Evolutionary conservation across 2,329 filamentous ascomycete species (phyloP).

Genomic region (Alternaria conjuncta): DNA sequence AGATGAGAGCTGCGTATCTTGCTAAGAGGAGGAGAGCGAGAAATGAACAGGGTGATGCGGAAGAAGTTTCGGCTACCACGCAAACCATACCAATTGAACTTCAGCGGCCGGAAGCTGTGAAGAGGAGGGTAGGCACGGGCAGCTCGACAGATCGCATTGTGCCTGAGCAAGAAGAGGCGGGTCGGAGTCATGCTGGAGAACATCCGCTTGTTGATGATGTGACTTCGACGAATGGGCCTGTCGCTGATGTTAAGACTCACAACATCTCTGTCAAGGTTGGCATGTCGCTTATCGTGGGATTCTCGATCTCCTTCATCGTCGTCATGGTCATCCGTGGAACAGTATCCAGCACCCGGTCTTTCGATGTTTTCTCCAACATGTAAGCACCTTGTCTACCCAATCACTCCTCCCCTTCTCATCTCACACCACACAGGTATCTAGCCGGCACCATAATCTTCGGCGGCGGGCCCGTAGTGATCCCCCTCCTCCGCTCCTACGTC

Average conservation of each 20-base stretch:
- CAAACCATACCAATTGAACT: slow-evolving; percentile 21
- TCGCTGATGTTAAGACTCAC: slow-evolving; percentile 39
- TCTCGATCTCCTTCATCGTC: slow-evolving; percentile 63
- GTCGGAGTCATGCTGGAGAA: slow-evolving; percentile 6
- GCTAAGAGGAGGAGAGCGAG: slow-evolving; percentile 24
- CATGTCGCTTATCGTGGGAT: slow-evolving; percentile 50
- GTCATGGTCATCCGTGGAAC: slow-evolving; percentile 60
- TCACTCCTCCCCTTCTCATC: too few relatives aligned
- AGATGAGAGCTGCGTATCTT: slow-evolving; percentile 27
- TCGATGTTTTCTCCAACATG: slow-evolving; percentile 73
- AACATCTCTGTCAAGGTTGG: slow-evolving; percentile 49
- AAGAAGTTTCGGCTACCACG: slow-evolving; percentile 21
- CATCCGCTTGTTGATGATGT: slow-evolving; percentile 3
- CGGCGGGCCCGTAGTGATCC: slow-evolving; percentile 55
- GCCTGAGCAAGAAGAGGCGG: slow-evolving; percentile 9
- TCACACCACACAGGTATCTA: slow-evolving; percentile 51
- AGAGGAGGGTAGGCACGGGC: slow-evolving; percentile 25
- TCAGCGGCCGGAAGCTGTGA: slow-evolving; percentile 25
- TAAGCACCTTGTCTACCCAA: slow-evolving; percentile 45
- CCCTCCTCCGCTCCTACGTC: slow-evolving; percentile 54
- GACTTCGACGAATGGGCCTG: background rate
- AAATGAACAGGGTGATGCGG: slow-evolving; percentile 25
- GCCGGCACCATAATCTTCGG: slow-evolving; percentile 67
- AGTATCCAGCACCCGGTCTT: slow-evolving; percentile 54
- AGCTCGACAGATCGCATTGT: slow-evolving; percentile 26